Percentiles rank a stretch among this genome's conserved stretches.
Evolutionary conservation across 208 protist species (phyloP).

Genomic region (Perkinsela sp.): DNA sequence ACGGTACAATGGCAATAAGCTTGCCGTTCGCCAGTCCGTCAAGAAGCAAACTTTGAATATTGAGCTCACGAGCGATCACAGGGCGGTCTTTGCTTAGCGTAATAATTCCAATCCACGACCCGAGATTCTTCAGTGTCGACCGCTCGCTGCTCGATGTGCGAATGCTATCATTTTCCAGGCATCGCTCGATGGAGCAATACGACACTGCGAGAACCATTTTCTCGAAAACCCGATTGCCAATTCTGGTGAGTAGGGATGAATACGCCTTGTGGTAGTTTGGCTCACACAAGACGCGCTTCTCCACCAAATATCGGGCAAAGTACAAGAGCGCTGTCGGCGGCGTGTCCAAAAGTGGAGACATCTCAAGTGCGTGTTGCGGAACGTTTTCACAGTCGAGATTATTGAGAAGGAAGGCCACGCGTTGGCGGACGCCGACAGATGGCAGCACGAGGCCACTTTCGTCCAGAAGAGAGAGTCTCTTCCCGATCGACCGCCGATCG

Average conservation of each 20-base stretch:
- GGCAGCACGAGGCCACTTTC: conserved; percentile 18
- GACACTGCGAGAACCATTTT: conserved; percentile 36
- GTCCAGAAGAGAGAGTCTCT: conserved; percentile 23
- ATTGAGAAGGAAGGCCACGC: conserved; percentile 66
- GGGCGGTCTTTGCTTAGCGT: conserved; percentile 92
- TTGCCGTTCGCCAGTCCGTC: conserved; percentile 69
- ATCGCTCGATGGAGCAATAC: conserved; percentile 39
- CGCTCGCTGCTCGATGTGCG: conserved; percentile 55
- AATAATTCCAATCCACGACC: conserved; percentile 81
- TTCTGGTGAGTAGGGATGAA: conserved; percentile 32
- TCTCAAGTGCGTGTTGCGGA: conserved; percentile 35
- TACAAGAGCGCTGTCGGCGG: conserved; percentile 57
- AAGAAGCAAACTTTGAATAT: conserved; percentile 75
- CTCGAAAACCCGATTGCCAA: conserved; percentile 50
- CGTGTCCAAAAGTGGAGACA: conserved; percentile 19
- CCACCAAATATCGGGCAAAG: conserved; percentile 86
- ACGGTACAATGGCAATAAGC: conserved; percentile 81
- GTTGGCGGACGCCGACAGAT: conserved; percentile 50
- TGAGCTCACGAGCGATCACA: conserved; percentile 70
- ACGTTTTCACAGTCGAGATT: conserved; percentile 57
- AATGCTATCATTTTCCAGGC: conserved; percentile 78
- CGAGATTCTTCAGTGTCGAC: conserved; percentile 86
- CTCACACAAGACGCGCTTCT: conserved; percentile 87
- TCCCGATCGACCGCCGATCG: conserved; percentile 52
- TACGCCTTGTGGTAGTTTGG: conserved; percentile 88